Evolutionary conservation across 179 eudicot species (phyloP).

Genomic region (Silene vulgaris): DNA sequence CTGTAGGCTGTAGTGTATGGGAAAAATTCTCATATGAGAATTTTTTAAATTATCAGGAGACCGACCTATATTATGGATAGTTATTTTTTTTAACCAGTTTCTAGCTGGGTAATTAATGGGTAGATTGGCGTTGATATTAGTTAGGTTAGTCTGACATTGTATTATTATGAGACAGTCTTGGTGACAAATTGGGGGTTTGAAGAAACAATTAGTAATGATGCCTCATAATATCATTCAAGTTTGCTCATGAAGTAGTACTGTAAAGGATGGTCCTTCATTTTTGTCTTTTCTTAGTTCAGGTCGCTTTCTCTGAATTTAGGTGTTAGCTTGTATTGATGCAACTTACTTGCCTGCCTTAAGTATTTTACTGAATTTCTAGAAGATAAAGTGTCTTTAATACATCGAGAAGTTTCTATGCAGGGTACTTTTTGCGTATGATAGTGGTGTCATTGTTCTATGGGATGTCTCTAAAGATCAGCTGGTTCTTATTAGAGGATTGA

Average conservation of each 20-base stretch:
- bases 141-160: neutral
- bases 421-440: conserved; percentile 78
- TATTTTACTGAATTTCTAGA: neutral
- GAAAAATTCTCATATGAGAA: neutral
- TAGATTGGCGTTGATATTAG: neutral
- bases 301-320: neutral
- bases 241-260: neutral
- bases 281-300: neutral
- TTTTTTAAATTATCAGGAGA: neutral
- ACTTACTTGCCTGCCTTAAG: neutral
- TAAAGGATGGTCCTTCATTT: neutral
- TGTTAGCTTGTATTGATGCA: neutral
- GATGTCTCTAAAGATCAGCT: conserved; percentile 63
- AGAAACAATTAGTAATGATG: neutral
- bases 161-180: neutral
- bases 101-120: neutral
- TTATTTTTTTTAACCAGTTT: neutral
- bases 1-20: neutral
- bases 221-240: neutral
- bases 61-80: neutral
- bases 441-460: conserved; percentile 85
- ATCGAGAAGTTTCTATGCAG: conserved; percentile 38
- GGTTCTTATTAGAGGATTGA: conserved; percentile 55
- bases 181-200: neutral
- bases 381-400: conserved; percentile 10